These are phyloP conservation scores for Terana coerulea DNA, from an alignment of 768 basidiomycete species.

Conservation along the genomic window DNA sequence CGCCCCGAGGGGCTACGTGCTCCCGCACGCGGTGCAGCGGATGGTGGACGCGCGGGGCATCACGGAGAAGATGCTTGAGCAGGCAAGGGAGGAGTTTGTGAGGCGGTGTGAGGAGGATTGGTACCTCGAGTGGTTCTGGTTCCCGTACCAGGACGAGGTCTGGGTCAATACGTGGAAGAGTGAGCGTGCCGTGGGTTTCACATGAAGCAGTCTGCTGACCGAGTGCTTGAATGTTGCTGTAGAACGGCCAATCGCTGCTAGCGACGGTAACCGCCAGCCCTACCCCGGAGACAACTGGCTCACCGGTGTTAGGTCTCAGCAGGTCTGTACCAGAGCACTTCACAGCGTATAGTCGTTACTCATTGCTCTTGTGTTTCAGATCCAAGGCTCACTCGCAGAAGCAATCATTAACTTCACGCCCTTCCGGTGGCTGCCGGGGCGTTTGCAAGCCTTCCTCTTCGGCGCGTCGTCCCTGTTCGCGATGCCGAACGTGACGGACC, in stretches of 20 bases:
- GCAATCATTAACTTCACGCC: conserved; percentile 2
- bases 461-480: conserved; percentile 10
- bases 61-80: conserved; percentile 14
- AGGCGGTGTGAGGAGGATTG: conserved; percentile 23
- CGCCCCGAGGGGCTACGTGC: conserved; percentile 22
- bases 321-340: no score
- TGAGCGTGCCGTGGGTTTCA: conserved; percentile 2
- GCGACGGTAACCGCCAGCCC: conserved; percentile 3
- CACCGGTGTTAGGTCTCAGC: conserved; percentile 9
- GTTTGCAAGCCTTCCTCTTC: conserved; percentile 11
- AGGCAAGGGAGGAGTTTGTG: conserved; percentile 21
- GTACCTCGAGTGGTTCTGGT: conserved; percentile 30
- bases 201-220: neutral
- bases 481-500: conserved; percentile 8
- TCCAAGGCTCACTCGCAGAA: conserved; percentile 8
- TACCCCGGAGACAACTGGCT: conserved; percentile 14
- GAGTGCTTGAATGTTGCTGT: neutral
- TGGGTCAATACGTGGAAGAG: conserved; percentile 28
- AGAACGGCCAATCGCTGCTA: conserved; percentile 4
- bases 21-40: conserved; percentile 17
- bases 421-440: neutral
- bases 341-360: no score
- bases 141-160: conserved; percentile 23
- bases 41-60: conserved; percentile 17
- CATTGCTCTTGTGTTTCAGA: neutral